Base-by-base conservation (phyloP, 176 grass and related monocot genomes). In the Typha latifolia region DNA sequence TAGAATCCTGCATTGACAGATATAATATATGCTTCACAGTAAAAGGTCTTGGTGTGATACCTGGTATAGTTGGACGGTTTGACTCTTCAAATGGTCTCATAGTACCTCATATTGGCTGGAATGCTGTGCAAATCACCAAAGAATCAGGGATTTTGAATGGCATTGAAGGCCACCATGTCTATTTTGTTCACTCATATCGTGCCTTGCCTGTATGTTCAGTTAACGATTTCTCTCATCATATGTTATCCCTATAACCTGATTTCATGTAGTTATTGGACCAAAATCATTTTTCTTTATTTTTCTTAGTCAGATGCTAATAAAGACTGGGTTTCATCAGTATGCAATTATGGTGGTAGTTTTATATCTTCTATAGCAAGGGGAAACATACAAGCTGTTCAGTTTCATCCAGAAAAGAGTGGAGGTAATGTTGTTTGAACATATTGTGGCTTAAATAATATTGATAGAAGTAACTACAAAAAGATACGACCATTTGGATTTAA, bases 101-200 rank as follows among this genome's bases (percentile, higher is more conserved):
- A 69, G 94, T 99, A 69, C 94, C 89, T 77, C 94, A 99, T 73
- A 93, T 99, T 93, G 89, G 94, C 61, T 99, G 94, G 94, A 91
- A 99, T 43, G 78, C 94, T 62, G 61, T 97, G 15, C 69, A 92
- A 81, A 76, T 84, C 51, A 86, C 79, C 70, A 97, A 97, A 67
- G 94, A 90, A 31, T 82, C 88, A 1, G 73, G 82, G 62, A 87
- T 93, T 52, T 87, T 97, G 37, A 71, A 97, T 68, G 89, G 76
- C 64, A 74, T 71, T 73, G 89, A 89, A 78, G 83, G 85, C 11
- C 79, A 84, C 29, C 94, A 97, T 79, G 83, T 97, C 73, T 97
- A 97, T 59, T 97, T 97, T 80, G 94, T 93, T 82, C 94, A 99
- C 84, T 99, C 94, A 14, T 99, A 93, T 21, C 85, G 82, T 37